phyloP scores from a whole-genome alignment of 2,329 filamentous ascomycete species.

The Stagonosporopsis chrysanthemi region DNA sequence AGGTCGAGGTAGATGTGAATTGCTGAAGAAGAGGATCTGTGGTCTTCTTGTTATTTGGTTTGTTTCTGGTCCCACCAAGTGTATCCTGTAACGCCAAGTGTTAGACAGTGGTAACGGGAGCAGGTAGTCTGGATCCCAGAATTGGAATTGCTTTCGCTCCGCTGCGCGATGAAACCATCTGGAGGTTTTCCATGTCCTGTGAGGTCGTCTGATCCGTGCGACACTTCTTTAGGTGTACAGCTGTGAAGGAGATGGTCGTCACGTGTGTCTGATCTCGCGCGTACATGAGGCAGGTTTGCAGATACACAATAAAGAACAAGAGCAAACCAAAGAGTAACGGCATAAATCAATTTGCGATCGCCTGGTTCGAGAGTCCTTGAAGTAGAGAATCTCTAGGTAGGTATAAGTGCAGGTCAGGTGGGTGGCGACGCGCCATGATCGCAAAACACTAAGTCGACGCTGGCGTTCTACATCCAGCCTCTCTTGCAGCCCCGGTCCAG shows the following conservation, averaged over 20 bases:
- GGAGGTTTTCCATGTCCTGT: background rate
- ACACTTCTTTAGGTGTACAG: background rate
- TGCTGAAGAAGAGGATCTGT: background rate
- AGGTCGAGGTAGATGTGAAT: background rate
- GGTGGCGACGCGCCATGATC: background rate
- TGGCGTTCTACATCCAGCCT: too few relatives aligned
- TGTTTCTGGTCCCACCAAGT: conserved; percentile 26
- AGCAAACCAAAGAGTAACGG: background rate
- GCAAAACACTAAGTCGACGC: background rate
- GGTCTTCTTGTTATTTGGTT: conserved; percentile 1
- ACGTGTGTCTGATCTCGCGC: background rate
- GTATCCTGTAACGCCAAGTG: conserved; percentile 38
- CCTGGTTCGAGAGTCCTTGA: background rate
- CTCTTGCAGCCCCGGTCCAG: too few relatives aligned
- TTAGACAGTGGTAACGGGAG: conserved; percentile 16
- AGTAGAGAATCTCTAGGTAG: too few relatives aligned
- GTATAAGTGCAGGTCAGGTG: background rate
- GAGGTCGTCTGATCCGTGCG: background rate
- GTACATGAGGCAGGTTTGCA: background rate
- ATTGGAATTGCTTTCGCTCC: background rate
- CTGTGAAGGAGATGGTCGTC: background rate
- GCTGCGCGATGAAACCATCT: background rate
- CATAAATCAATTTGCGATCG: background rate
- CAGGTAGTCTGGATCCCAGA: background rate
- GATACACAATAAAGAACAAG: background rate